Evolutionary conservation across 208 protist genomes (phyloP).

Genomic region (Trypanosoma boissoni): DNA sequence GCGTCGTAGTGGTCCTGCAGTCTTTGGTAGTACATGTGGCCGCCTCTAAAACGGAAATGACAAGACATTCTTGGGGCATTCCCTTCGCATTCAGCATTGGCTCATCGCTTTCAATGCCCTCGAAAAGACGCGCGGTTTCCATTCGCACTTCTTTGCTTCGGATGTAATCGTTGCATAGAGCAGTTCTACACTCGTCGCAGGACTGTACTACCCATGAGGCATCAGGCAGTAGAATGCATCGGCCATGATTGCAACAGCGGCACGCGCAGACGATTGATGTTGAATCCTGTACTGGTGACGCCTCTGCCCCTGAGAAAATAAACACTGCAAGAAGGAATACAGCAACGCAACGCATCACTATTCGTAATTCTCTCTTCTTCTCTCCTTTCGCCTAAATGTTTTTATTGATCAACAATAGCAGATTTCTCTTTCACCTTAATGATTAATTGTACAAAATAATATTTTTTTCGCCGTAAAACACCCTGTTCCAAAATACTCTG

Average conservation of each 20-base stretch:
- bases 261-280: conserved; percentile 61
- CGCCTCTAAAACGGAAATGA: conserved; percentile 67
- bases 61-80: conserved; percentile 55
- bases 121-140: conserved; percentile 66
- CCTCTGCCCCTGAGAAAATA: not conserved
- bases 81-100: conserved; percentile 19
- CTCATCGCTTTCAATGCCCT: conserved; percentile 53
- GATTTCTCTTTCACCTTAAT: too few species aligned
- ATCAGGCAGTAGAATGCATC: conserved; percentile 52
- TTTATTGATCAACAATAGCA: too few species aligned
- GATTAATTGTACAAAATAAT: too few species aligned
- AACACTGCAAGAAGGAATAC: conserved; percentile 6
- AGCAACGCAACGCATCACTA: too few species aligned
- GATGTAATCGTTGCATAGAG: conserved; percentile 59
- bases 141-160: conserved; percentile 39
- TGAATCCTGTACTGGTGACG: not conserved
- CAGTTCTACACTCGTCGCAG: conserved; percentile 53
- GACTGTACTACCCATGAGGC: conserved; percentile 42
- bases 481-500: too few species aligned
- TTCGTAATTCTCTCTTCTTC: too few species aligned
- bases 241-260: conserved; percentile 77
- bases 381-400: too few species aligned
- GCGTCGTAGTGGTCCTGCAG: conserved; percentile 65
- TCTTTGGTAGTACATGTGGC: conserved; percentile 49
- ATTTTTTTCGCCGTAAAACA: too few species aligned